Base-by-base conservation (phyloP, 1,284 basidiomycete genomes). In the Apiotrichum veenhuisii region DNA sequence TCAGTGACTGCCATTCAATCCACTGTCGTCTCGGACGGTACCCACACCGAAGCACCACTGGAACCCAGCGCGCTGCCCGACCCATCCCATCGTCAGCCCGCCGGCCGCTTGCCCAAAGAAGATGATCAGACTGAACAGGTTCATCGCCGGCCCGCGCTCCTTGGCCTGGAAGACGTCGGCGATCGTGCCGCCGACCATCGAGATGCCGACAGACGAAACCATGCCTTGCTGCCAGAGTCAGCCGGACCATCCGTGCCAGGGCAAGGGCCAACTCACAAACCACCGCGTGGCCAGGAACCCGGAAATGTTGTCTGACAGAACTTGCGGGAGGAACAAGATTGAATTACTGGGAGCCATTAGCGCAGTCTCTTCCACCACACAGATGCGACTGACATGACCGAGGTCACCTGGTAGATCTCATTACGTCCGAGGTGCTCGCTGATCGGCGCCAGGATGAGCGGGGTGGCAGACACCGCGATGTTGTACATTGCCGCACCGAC, bases 131-230 rank as follows among this genome's bases (percentile, higher is more conserved):
- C 71, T 63, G 58, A 78, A 80, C 3, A 76, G 57, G 43, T 71
- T 72, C 78, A 81, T 80, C 2, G 76, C 71, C 2, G 66, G 57
- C 1, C 80, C 79, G 20, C 79, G 63, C 18, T 69, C 60, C 7
- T 57, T 63, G 50, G 74, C 73, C n/a, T 55, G 68, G 61, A 68
- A 78, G 22, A 75, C 56, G 63, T 77, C 76, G 17, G 75, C 75
- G 9, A 78, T 68, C 1, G 73, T 72, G 10, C 76, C 76, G 12
- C 74, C 72, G 4, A 74, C 73, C 64, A 75, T 71, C 10, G 68
- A 66, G 46, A 73, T 73, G 14, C 67, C 72, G 7, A 74, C 71
- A 8, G 64, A 67, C 12, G 54, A 57, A 2, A 61, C 59, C 53
- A 67, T 65, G 10, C 74, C 74, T 66, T 75, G 73, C 44, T 30